phyloP scores from a whole-genome alignment of 1,139 yeast species.

The Debaryomyces subglobosus region DNA sequence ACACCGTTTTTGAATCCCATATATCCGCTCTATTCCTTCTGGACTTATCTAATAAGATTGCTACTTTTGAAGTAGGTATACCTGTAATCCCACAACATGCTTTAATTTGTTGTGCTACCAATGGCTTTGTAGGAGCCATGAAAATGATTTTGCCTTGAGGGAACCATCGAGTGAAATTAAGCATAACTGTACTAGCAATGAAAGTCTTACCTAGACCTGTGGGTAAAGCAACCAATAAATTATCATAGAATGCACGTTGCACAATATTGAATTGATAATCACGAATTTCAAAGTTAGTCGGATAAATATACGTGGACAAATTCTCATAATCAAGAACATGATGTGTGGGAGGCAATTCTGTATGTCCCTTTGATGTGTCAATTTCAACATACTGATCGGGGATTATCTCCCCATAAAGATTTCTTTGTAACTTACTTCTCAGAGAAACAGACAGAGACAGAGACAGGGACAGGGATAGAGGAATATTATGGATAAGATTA shows the following conservation, averaged over 20 bases:
- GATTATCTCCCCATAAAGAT: constrained; percentile 8
- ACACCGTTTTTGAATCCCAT: constrained; percentile 77
- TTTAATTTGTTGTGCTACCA: constrained; percentile 96
- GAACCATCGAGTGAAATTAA: constrained; percentile 88
- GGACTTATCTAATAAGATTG: constrained; percentile 76
- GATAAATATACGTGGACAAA: constrained; percentile 67
- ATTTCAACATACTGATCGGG: constrained; percentile 1
- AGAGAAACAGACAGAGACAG: background rate
- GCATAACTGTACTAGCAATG: constrained; percentile 92
- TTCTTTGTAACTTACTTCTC: constrained; percentile 2
- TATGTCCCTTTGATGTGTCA: background rate
- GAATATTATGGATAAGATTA: constrained; percentile 3
- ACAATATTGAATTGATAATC: constrained; percentile 89
- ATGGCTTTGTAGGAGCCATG: constrained; percentile 96
- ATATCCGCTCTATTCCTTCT: constrained; percentile 67
- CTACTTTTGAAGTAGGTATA: constrained; percentile 72
- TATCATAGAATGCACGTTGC: constrained; percentile 67
- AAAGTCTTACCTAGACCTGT: constrained; percentile 98
- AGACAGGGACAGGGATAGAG: constrained; percentile 4
- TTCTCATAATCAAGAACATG: constrained; percentile 50
- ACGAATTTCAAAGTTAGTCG: constrained; percentile 80
- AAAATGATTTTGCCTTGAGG: constrained; percentile 76
- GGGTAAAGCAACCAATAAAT: constrained; percentile 87
- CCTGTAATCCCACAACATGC: constrained; percentile 93
- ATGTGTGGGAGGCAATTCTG: constrained; percentile 42